Conservation (phyloP, 768 basidiomycete genomes). For the Mycena galericulata region DNA sequence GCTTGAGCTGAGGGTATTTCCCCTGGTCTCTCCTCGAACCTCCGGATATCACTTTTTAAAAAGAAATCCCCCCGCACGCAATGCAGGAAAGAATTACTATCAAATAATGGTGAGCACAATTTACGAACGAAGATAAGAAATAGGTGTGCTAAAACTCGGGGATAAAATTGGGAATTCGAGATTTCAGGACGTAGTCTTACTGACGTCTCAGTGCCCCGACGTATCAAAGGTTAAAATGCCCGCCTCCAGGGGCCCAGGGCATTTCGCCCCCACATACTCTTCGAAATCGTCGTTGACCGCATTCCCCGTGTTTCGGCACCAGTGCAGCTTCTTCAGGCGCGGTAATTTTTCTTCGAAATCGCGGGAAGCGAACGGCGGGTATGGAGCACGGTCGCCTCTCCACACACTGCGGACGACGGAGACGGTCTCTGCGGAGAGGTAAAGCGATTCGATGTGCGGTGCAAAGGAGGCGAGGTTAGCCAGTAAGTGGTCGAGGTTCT, state of each 20-base stretch:
- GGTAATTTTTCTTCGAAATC: background rate
- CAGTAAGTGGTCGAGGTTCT: background rate
- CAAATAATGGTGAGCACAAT: too few relatives aligned
- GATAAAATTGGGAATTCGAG: too few relatives aligned
- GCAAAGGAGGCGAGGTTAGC: background rate
- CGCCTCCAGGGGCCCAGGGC: background rate
- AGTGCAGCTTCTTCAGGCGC: background rate
- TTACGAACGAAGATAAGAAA: too few relatives aligned
- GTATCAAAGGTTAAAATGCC: background rate
- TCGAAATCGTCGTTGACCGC: background rate
- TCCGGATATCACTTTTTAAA: too few relatives aligned
- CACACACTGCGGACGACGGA: background rate
- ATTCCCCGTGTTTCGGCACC: background rate
- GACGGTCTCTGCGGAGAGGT: background rate
- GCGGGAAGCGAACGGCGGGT: background rate
- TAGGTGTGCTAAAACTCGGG: too few relatives aligned
- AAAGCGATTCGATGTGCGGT: background rate
- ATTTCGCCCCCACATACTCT: background rate
- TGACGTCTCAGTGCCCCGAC: too few relatives aligned
- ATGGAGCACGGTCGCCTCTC: background rate
- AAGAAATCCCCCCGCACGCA: too few relatives aligned
- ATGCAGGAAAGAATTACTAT: too few relatives aligned
- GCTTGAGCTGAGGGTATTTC: too few relatives aligned
- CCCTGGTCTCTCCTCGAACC: too few relatives aligned
- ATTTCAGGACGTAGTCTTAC: too few relatives aligned